phyloP scores from a whole-genome alignment of 495 filamentous ascomycete genomes.

The Ramalina peruviana region DNA sequence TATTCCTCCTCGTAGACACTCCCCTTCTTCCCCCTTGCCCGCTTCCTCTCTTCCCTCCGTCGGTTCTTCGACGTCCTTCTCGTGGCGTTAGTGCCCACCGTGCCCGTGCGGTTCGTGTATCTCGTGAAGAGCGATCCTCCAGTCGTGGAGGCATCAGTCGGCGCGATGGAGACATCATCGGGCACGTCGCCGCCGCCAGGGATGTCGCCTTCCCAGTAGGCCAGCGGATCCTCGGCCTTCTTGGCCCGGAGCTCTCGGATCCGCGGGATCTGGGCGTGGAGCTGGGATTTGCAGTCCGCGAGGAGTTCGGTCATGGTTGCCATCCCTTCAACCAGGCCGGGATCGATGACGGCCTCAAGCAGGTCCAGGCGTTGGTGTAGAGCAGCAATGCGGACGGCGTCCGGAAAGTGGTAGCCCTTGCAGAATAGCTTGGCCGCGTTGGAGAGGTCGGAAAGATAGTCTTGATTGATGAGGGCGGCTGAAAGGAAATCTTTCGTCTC shows the following conservation, averaged over 20 bases:
- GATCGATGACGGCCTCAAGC: slow-evolving; percentile 50
- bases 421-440: slow-evolving; percentile 58
- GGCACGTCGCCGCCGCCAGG: slow-evolving; percentile 50
- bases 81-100: slow-evolving; percentile 50
- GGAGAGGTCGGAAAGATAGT: slow-evolving; percentile 60
- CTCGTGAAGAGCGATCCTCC: slow-evolving; percentile 69
- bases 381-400: slow-evolving; percentile 60
- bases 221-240: slow-evolving; percentile 67
- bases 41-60: slow-evolving; percentile 81
- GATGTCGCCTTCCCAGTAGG: slow-evolving; percentile 56
- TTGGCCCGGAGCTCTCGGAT: slow-evolving; percentile 67
- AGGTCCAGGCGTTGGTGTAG: slow-evolving; percentile 32
- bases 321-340: slow-evolving; percentile 62
- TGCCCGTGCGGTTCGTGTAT: slow-evolving; percentile 59
- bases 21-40: slow-evolving; percentile 85
- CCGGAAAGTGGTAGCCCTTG: slow-evolving; percentile 69
- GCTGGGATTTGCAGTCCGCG: slow-evolving; percentile 77
- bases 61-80: slow-evolving; percentile 73
- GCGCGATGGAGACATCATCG: slow-evolving; percentile 82
- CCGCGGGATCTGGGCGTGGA: slow-evolving; percentile 70
- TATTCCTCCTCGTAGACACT: slow-evolving; percentile 98
- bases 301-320: slow-evolving; percentile 73
- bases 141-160: slow-evolving; percentile 65
- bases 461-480: slow-evolving; percentile 65
- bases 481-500: slow-evolving; percentile 71